Conservation (phyloP, 2,329 filamentous ascomycete species). For the Fusarium paranaense region DNA sequence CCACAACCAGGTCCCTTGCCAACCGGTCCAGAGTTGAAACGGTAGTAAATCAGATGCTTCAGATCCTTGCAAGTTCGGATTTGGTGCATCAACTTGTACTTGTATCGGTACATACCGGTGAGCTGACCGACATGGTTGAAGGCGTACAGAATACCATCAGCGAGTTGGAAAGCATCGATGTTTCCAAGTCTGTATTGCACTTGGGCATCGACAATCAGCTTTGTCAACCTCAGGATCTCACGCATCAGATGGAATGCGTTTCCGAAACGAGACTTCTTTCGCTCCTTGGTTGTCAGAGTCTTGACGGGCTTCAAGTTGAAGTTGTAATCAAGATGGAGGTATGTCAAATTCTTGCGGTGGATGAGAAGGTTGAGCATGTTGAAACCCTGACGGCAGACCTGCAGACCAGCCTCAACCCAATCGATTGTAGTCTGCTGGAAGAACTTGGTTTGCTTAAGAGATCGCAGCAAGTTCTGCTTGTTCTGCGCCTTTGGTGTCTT, state of each 20-base stretch:
- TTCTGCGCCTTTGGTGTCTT: slow-evolving; percentile 95
- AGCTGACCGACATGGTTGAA: slow-evolving; percentile 99
- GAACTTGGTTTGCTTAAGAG: slow-evolving; percentile 96
- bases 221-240: slow-evolving; percentile 94
- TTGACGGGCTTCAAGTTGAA: slow-evolving; percentile 99
- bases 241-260: slow-evolving; percentile 99
- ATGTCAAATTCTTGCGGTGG: slow-evolving; percentile 97
- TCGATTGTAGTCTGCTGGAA: slow-evolving; percentile 99
- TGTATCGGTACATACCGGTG: slow-evolving; percentile 99
- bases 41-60: slow-evolving; percentile 99
- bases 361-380: slow-evolving; percentile 99
- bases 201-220: slow-evolving; percentile 97
- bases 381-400: slow-evolving; percentile 97
- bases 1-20: slow-evolving; percentile 98
- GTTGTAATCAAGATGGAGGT: slow-evolving; percentile 98
- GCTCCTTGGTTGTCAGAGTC: slow-evolving; percentile 97
- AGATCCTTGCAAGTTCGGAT: slow-evolving; percentile 98
- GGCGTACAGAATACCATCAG: slow-evolving; percentile 98
- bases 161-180: slow-evolving; percentile 98
- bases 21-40: slow-evolving; percentile 96
- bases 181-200: slow-evolving; percentile 98
- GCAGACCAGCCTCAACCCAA: slow-evolving; percentile 98
- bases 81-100: slow-evolving; percentile 99
- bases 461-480: slow-evolving; percentile 90
- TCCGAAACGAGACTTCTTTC: slow-evolving; percentile 98